Evolutionary conservation across 2,329 filamentous ascomycete species (phyloP).

Genomic region (Fusarium cicatricum): DNA sequence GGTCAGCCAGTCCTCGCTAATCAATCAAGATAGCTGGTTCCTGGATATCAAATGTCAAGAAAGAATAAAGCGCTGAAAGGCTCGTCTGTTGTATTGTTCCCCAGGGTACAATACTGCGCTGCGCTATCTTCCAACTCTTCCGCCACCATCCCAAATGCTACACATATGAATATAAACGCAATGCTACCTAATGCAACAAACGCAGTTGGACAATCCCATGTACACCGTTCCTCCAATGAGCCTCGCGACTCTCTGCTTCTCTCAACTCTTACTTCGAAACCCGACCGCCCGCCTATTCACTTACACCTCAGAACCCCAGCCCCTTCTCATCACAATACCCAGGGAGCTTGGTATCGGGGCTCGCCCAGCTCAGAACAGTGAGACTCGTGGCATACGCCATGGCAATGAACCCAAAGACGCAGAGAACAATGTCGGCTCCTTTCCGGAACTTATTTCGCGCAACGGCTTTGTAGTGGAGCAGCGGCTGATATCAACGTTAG

Average conservation of each 20-base stretch:
- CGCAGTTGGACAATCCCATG: slow-evolving; percentile 25
- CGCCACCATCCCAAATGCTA: slow-evolving; percentile 29
- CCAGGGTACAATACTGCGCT: slow-evolving; percentile 13
- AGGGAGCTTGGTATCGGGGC: slow-evolving; percentile 58
- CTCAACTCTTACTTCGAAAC: slow-evolving; percentile 7
- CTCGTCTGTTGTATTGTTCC: slow-evolving; percentile 4
- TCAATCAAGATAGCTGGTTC: not conserved
- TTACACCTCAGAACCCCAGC: slow-evolving; percentile 21
- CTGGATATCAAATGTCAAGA: not conserved
- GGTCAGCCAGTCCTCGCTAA: not conserved
- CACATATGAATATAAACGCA: slow-evolving; percentile 36
- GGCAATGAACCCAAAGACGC: slow-evolving; percentile 82
- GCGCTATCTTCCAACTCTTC: slow-evolving; percentile 21
- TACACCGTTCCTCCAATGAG: slow-evolving; percentile 9
- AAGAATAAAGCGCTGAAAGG: not conserved
- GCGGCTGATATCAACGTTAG: slow-evolving; percentile 68
- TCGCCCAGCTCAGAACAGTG: slow-evolving; percentile 87
- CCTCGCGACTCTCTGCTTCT: slow-evolving; percentile 18
- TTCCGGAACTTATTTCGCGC: slow-evolving; percentile 74
- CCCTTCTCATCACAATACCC: slow-evolving; percentile 62
- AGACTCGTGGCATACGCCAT: slow-evolving; percentile 93
- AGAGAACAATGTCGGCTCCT: slow-evolving; percentile 76
- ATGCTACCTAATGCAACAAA: slow-evolving; percentile 34
- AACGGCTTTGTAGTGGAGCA: slow-evolving; percentile 87
- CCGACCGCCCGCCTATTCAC: not conserved